A percentile compares a stretch with the other conserved stretches of the same genome.
Evolutionary conservation across 2,329 filamentous ascomycete genomes (phyloP).

Genomic region (Xylaria sp.): DNA sequence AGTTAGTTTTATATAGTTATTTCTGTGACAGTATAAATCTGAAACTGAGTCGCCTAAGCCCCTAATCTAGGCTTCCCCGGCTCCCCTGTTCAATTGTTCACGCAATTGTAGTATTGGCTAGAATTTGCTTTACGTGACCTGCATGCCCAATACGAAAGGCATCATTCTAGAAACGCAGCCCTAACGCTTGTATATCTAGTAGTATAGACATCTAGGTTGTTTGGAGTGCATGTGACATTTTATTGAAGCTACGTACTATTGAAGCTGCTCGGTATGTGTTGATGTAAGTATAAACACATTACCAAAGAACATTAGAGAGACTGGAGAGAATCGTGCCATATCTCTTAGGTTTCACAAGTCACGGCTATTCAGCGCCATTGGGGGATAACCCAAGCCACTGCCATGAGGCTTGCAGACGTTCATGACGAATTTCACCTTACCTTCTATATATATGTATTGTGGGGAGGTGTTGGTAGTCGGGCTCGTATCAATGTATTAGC

Average conservation of each 20-base stretch:
- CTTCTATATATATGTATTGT: not conserved
- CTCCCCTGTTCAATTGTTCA: not conserved
- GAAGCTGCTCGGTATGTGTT: not conserved
- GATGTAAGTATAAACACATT: not conserved
- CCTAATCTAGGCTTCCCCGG: not conserved
- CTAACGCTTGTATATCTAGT: not conserved
- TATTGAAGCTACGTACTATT: not conserved
- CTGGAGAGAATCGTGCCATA: not conserved
- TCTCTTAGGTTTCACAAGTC: not conserved
- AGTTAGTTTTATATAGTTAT: too few species aligned
- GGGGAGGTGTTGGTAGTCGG: not conserved
- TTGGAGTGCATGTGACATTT: not conserved
- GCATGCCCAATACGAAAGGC: not conserved
- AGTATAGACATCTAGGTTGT: too few species aligned
- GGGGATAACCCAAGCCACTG: constrained; percentile 14
- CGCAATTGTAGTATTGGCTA: not conserved
- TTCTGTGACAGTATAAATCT: constrained; percentile 19
- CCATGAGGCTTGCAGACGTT: constrained; percentile 22
- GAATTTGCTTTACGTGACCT: constrained; percentile 11
- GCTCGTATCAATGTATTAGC: too few species aligned
- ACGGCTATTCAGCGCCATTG: not conserved
- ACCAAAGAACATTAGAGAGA: not conserved
- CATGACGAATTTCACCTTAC: not conserved
- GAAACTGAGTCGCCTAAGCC: constrained; percentile 10
- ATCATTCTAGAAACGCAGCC: not conserved